Percentiles rank a stretch among this genome's conserved stretches.
These are phyloP conservation scores for Agaricus subrufescens DNA, from an alignment of 768 basidiomycete species.

Conservation along the genomic window DNA sequence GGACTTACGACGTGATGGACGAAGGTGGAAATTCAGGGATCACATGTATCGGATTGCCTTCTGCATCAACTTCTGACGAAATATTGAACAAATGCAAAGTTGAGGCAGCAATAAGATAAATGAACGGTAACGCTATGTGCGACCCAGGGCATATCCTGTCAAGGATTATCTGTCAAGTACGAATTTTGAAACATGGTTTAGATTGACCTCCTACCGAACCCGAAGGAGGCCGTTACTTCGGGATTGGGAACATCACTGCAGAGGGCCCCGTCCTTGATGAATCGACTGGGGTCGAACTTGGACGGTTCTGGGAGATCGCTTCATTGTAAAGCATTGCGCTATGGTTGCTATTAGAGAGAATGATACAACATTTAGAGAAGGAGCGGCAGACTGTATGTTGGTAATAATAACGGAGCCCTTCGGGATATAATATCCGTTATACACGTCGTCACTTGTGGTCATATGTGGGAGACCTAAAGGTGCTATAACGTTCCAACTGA, in stretches of 20 bases:
- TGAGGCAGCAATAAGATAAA: too few relatives aligned
- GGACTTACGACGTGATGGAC: too few relatives aligned
- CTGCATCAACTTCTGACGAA: background rate
- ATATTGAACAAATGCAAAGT: too few relatives aligned
- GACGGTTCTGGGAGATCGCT: constrained; percentile 30
- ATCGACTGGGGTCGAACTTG: constrained; percentile 36
- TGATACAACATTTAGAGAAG: background rate
- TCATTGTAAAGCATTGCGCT: constrained; percentile 39
- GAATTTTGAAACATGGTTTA: background rate
- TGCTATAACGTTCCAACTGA: background rate
- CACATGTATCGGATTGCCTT: too few relatives aligned
- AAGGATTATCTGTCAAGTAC: too few relatives aligned
- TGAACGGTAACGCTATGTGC: too few relatives aligned
- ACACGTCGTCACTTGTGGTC: constrained; percentile 29
- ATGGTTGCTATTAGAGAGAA: too few relatives aligned
- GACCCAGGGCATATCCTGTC: too few relatives aligned
- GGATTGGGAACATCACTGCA: constrained; percentile 17
- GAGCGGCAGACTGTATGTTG: constrained; percentile 19
- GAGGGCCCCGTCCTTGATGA: constrained; percentile 19
- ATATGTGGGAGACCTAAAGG: constrained; percentile 17
- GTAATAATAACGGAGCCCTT: constrained; percentile 27
- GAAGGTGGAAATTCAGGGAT: too few relatives aligned
- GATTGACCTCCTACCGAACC: constrained; percentile 23
- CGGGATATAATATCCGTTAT: constrained; percentile 34
- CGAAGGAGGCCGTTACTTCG: constrained; percentile 20